A percentile compares a stretch with the other conserved stretches of the same genome.
Evolutionary conservation across 1,284 basidiomycete species (phyloP).

Genomic region (Phaffia rhodozyma): DNA sequence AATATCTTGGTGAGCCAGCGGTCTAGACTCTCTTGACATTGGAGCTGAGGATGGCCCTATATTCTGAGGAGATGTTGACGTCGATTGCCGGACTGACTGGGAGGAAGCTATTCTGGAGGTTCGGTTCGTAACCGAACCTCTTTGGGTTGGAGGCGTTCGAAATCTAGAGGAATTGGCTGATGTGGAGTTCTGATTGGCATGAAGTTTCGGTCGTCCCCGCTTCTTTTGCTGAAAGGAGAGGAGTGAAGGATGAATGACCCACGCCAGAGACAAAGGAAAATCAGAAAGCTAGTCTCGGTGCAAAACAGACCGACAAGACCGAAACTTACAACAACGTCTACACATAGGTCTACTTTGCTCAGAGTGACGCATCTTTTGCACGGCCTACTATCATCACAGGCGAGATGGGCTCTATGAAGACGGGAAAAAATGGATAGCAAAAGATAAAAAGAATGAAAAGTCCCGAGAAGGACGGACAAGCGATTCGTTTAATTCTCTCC

Average conservation of each 20-base stretch:
- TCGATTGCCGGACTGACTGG: background rate
- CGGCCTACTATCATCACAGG: slow-evolving; percentile 22
- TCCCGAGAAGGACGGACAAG: too few relatives aligned
- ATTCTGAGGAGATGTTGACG: background rate
- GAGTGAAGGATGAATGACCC: background rate
- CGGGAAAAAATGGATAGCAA: too few relatives aligned
- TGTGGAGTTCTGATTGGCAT: background rate
- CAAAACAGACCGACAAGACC: background rate
- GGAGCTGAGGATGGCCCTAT: background rate
- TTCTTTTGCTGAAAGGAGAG: slow-evolving; percentile 30
- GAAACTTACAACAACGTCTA: slow-evolving; percentile 32
- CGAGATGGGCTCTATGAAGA: slow-evolving; percentile 1
- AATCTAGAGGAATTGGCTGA: too few relatives aligned
- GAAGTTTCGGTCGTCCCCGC: slow-evolving; percentile 31
- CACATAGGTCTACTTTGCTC: slow-evolving; percentile 31
- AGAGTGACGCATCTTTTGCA: slow-evolving; percentile 34
- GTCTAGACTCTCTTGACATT: background rate
- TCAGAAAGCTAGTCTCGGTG: background rate
- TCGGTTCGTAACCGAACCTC: background rate
- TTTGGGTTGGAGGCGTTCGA: too few relatives aligned
- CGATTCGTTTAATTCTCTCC: too few relatives aligned
- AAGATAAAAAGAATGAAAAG: too few relatives aligned
- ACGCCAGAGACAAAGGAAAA: background rate
- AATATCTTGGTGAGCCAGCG: background rate
- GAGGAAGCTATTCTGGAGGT: background rate